These are phyloP conservation scores for Macrophomina pseudophaseolina DNA, from an alignment of 2,329 filamentous ascomycete species.

Conservation along the genomic window DNA sequence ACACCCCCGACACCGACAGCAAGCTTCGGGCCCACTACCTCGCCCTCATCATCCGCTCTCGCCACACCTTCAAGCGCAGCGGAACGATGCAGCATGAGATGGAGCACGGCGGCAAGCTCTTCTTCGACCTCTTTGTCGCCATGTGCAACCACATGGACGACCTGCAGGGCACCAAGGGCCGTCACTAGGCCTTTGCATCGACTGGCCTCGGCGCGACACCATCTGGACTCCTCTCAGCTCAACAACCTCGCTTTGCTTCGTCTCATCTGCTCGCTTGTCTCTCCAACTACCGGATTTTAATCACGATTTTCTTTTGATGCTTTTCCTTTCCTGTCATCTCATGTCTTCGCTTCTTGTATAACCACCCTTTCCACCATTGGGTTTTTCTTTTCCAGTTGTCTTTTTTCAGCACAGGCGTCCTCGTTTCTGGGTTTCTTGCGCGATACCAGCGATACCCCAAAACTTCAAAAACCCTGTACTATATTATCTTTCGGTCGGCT, in stretches of 20 bases:
- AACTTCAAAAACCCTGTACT: conserved; percentile 24
- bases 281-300: conserved; percentile 13
- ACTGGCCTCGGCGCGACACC: background rate
- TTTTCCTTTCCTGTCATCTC: background rate
- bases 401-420: conserved; percentile 14
- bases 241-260: background rate
- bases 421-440: conserved; percentile 20
- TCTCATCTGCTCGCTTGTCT: background rate
- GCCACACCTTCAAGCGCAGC: conserved; percentile 88
- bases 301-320: conserved; percentile 7
- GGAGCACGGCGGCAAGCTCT: conserved; percentile 83
- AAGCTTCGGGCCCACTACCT: conserved; percentile 90
- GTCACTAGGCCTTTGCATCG: background rate
- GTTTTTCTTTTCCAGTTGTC: background rate
- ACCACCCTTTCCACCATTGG: conserved; percentile 2
- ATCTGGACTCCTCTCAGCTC: conserved; percentile 5
- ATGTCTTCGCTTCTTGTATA: conserved; percentile 23
- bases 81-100: conserved; percentile 97
- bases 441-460: conserved; percentile 25
- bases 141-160: conserved; percentile 82
- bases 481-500: conserved; percentile 8
- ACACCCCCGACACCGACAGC: conserved; percentile 90
- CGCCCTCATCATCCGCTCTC: conserved; percentile 86
- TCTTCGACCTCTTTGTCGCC: conserved; percentile 93
- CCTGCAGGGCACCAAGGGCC: background rate